Conservation (phyloP, 1,139 yeast species). For the Scheffersomyces segobiensis region DNA sequence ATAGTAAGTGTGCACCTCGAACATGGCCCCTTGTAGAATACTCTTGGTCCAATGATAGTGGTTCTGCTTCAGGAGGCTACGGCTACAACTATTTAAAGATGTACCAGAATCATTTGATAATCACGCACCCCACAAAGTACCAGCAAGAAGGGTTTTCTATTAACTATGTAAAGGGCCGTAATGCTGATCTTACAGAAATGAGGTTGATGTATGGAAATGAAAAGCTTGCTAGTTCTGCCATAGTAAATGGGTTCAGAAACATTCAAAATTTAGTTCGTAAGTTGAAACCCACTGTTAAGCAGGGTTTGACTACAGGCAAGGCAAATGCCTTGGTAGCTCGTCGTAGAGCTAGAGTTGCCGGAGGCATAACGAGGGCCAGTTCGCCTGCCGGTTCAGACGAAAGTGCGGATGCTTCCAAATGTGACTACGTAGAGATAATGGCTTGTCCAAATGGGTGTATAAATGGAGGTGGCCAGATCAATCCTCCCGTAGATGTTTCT, state of each 20-base stretch:
- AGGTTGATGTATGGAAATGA: constrained; percentile 41
- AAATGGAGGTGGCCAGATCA: constrained; percentile 94
- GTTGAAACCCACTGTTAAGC: constrained; percentile 42
- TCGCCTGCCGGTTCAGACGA: constrained; percentile 27
- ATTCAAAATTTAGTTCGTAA: constrained; percentile 90
- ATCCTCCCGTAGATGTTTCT: constrained; percentile 39
- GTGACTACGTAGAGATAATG: constrained; percentile 92
- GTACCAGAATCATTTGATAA: constrained; percentile 30
- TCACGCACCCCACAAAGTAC: constrained; percentile 18
- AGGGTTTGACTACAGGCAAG: constrained; percentile 15
- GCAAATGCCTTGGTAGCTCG: constrained; percentile 44
- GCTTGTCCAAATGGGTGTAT: constrained; percentile 98
- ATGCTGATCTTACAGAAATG: constrained; percentile 73
- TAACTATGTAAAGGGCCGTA: constrained; percentile 57
- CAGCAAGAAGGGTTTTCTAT: constrained; percentile 23
- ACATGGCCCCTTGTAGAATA: constrained; percentile 58
- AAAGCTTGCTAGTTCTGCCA: constrained; percentile 65
- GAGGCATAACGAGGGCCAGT: constrained; percentile 23
- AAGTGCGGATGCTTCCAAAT: constrained; percentile 59
- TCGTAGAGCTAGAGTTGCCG: constrained; percentile 34
- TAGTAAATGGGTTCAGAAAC: constrained; percentile 89
- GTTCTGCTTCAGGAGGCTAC: constrained; percentile 91
- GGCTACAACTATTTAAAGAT: constrained; percentile 58
- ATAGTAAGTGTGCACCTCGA: constrained; percentile 44
- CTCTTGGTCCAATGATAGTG: constrained; percentile 74